A percentile compares a stretch with the other conserved stretches of the same genome.
Evolutionary conservation across 345 rosid species (phyloP).

Genomic region (Cardamine chenopodiifolia): DNA sequence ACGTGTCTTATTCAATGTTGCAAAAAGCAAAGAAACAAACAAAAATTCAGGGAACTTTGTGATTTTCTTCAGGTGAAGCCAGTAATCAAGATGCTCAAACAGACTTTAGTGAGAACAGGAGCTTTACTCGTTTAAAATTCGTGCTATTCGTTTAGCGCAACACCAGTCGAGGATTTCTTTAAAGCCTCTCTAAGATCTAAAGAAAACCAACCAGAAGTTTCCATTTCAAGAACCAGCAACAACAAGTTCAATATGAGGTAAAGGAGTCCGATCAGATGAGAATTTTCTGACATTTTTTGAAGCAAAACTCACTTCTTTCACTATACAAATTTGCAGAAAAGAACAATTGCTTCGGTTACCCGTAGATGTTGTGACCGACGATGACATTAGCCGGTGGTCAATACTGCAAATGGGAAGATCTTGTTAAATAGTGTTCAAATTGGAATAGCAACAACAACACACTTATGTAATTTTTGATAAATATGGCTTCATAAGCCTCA

Average conservation of each 20-base stretch:
- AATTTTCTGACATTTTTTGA: neutral
- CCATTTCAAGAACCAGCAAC: slow-evolving; percentile 54
- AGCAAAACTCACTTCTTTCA: neutral
- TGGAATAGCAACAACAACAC: neutral
- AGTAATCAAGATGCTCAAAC: slow-evolving; percentile 82
- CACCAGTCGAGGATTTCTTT: slow-evolving; percentile 76
- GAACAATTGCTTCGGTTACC: slow-evolving; percentile 78
- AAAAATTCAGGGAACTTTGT: neutral
- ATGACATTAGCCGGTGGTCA: slow-evolving; percentile 95
- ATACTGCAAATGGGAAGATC: slow-evolving; percentile 99
- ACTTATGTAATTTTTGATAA: slow-evolving; percentile 6
- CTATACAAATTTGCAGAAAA: slow-evolving; percentile 48
- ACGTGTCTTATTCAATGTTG: neutral
- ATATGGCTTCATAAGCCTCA: neutral
- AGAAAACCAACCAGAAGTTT: slow-evolving; percentile 46
- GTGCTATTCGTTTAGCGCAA: slow-evolving; percentile 72
- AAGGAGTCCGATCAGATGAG: neutral
- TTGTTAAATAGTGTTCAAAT: slow-evolving; percentile 36
- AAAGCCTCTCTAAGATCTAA: slow-evolving; percentile 44
- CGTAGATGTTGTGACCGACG: slow-evolving; percentile 65
- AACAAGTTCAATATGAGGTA: slow-evolving; percentile 73
- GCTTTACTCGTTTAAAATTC: slow-evolving; percentile 69
- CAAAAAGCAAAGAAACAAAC: neutral
- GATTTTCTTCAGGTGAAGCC: slow-evolving; percentile 73
- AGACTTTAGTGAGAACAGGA: slow-evolving; percentile 83